Conservation (phyloP, 176 grass and related monocot species). For the Paspalum notatum region DNA sequence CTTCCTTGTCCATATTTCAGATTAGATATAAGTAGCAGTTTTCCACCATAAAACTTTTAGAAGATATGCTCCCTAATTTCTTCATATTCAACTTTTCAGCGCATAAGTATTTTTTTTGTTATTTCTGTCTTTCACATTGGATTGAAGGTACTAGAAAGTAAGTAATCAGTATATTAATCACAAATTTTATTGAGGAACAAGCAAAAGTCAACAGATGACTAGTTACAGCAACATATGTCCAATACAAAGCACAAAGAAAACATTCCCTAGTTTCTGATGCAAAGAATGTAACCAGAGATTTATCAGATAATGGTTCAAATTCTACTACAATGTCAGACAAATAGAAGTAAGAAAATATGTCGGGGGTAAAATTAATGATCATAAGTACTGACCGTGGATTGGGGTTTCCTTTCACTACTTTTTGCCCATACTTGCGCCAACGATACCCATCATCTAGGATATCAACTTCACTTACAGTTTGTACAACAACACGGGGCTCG, state of each 20-base stretch:
- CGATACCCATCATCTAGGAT: conserved; percentile 99
- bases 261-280: conserved; percentile 11
- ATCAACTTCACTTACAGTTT: conserved; percentile 99
- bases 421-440: conserved; percentile 99
- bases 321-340: not conserved
- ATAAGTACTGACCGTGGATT: conserved; percentile 78
- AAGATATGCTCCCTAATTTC: conserved; percentile 17
- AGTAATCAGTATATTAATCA: conserved; percentile 18
- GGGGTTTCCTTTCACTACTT: conserved; percentile 99
- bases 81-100: conserved; percentile 30
- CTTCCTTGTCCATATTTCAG: conserved; percentile 6
- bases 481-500: conserved; percentile 97
- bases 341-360: conserved; percentile 22
- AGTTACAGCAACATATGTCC: not conserved
- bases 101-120: not conserved
- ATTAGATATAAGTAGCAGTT: not conserved
- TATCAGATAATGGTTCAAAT: not conserved
- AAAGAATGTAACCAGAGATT: conserved; percentile 1
- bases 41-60: conserved; percentile 11
- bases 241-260: not conserved
- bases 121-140: not conserved
- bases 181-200: not conserved
- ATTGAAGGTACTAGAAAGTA: conserved; percentile 9
- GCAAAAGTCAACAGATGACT: not conserved
- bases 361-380: not conserved